phyloP scores from a whole-genome alignment of 2,329 filamentous ascomycete genomes.

The Hymenoscyphus occultus region DNA sequence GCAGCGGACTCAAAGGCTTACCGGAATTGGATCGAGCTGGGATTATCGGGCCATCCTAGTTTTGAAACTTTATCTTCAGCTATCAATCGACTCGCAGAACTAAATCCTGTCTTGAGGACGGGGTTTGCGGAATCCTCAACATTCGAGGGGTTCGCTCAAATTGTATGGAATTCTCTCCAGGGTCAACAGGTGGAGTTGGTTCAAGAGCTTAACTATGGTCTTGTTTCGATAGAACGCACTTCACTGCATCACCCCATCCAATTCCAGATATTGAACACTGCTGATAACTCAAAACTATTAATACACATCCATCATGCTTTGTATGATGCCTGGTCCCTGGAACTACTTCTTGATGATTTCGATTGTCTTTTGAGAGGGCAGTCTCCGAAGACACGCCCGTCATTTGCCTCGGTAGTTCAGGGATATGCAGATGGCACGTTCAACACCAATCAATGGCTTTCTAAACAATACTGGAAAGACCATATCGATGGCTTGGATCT shows the following conservation, averaged over 20 bases:
- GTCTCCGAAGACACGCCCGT: constrained; percentile 42
- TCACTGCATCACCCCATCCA: constrained; percentile 51
- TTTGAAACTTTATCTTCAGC: constrained; percentile 45
- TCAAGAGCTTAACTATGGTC: constrained; percentile 40
- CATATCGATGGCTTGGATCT: constrained; percentile 57
- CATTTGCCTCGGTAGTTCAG: constrained; percentile 58
- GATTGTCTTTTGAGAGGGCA: constrained; percentile 40
- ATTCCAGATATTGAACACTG: constrained; percentile 50
- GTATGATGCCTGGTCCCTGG: constrained; percentile 92
- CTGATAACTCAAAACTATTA: constrained; percentile 33
- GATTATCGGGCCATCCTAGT: constrained; percentile 38
- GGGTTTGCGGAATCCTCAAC: constrained; percentile 61
- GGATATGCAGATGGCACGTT: constrained; percentile 42
- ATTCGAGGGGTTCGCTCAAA: constrained; percentile 52
- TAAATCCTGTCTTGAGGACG: constrained; percentile 68
- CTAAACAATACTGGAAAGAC: constrained; percentile 67
- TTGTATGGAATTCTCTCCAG: constrained; percentile 58
- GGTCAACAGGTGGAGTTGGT: constrained; percentile 40
- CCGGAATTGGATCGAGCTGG: constrained; percentile 72
- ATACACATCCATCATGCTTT: constrained; percentile 72
- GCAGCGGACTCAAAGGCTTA: constrained; percentile 58
- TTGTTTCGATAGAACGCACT: constrained; percentile 40
- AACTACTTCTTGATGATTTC: constrained; percentile 69
- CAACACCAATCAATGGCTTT: constrained; percentile 38
- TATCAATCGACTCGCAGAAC: constrained; percentile 47